Conservation (phyloP, 1,139 yeast genomes). For the Geotrichum europaeum region DNA sequence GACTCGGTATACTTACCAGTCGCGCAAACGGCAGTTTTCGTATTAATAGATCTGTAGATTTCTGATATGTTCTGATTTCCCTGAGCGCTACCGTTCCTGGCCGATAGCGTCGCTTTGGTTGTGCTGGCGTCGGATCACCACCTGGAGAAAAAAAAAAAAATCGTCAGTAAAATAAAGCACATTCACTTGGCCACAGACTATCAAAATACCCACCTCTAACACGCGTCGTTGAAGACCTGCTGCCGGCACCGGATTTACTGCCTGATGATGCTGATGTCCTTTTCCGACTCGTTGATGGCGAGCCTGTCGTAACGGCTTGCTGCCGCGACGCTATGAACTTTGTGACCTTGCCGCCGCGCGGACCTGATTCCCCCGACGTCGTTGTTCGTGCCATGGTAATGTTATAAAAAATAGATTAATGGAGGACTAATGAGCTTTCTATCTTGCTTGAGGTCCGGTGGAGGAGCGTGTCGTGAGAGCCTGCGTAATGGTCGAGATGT, state of each 20-base stretch:
- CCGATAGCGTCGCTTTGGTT: constrained; percentile 47
- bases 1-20: constrained; percentile 33
- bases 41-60: constrained; percentile 67
- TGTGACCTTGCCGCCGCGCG: constrained; percentile 14
- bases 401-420: not conserved
- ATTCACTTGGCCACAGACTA: not conserved
- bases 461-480: not conserved
- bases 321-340: constrained; percentile 14
- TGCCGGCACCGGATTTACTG: not conserved
- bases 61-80: constrained; percentile 75
- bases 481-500: constrained; percentile 1
- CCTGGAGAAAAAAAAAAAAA: constrained; percentile 14
- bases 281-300: not conserved
- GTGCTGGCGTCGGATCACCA: constrained; percentile 21
- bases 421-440: not conserved
- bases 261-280: not conserved
- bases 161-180: too few relatives aligned
- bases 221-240: not conserved
- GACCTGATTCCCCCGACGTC: constrained; percentile 7
- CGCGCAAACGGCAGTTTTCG: constrained; percentile 90
- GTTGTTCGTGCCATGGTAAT: constrained; percentile 8
- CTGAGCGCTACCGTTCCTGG: constrained; percentile 73
- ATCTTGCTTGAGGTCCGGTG: not conserved
- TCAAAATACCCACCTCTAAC: not conserved
- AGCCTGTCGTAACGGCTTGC: not conserved